Evolutionary conservation across 1,284 basidiomycete species (phyloP), one percentile per base, ranked within the genome.

Genomic region (Ganoderma lucidum): DNA sequence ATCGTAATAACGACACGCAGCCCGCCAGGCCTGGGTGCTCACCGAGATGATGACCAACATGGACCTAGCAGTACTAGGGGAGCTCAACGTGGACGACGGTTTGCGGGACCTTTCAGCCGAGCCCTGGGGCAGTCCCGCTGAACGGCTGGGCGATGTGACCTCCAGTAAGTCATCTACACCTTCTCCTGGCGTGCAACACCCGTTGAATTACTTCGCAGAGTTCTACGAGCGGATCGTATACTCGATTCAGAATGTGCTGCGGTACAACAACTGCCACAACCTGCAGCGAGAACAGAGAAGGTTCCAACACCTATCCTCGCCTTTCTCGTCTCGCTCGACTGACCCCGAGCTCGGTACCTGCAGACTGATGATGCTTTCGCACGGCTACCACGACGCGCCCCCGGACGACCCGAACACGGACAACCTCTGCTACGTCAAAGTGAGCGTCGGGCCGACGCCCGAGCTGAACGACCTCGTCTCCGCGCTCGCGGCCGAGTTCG

Each of bases 21-120:
- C 83, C 9, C 77, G 80, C 41, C 78, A 84, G 1, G 76, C 88
- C 42, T 88, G 84, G 83, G 82, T 82, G n/a, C 76, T 92, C 39
- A 81, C 89, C 45, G 90, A 91, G 74, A 80, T 90, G 45, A 91
- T 90, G 75, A 84, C 86, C 2, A 87, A 91, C 71, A 85, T 93
- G 82, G 91, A 93, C 66, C 73, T 85, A 17, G 82, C 82, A 10
- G 77, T 78, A 2, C 67, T 84, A 19, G 81, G 80, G 39, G 84
- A 86, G 68, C 77, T 87, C 41, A 81, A 79, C 66, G 78, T 82
- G 23, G 85, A 87, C 66, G 75, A 75, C 6, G 75, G 75, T 2
- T 74, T 84, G 53, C 71, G 77, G 19, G 80, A 79, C 0, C 81
- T 84, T 60, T 69, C 76, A 5, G 77, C 81, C 2, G 77, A 81